Evolutionary conservation across 2,329 filamentous ascomycete genomes (phyloP), one percentile per base, ranked within the genome.

Genomic region (Cadophora sp.): DNA sequence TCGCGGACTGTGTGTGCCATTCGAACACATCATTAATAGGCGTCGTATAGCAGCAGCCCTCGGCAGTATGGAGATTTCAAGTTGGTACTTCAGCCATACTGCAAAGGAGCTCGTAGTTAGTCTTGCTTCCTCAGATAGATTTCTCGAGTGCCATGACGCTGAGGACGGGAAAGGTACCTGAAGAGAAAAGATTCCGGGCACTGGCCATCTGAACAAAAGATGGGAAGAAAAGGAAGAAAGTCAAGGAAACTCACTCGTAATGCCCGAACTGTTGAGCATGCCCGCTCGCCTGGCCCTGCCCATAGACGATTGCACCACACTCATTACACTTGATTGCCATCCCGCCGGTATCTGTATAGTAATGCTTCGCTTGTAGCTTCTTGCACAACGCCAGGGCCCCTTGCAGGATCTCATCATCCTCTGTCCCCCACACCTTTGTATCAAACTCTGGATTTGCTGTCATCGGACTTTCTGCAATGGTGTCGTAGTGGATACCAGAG

Each of bases 401-500:
- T 19, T 86, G 85, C 64, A 97, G 88, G 0, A 97, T 87, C 73
- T 91, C 91, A n/a, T 85, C 82, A 53, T 87, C 84, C 48, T 80
- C 79, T 0, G 80, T 80, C 11, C 82, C 79, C 85, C 87, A 91
- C 24, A 86, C 80, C 6, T 85, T 83, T 56, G 90, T 87, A 77
- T 98, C 95, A 71, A 90, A 87, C 29, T 96, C 92, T 0, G 92
- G 88, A 8, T 90, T 87, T 12, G 87, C 82, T 58, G 86, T 83
- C 6, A 87, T 81, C 48, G 86, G 88, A 22, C 89, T 90, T 72
- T 97, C 88, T 0, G 92, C 93, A 68, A 97, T 90, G 7, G 92
- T 91, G 79, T 97, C 95, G 80, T 97, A 97, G 79, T 97, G 94
- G 62, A 97, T 96, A 2, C 94, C 94, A 0, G 92, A 95, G 80